Conservation (phyloP, 805 yeast genomes). For the Candida palmyrensis region DNA sequence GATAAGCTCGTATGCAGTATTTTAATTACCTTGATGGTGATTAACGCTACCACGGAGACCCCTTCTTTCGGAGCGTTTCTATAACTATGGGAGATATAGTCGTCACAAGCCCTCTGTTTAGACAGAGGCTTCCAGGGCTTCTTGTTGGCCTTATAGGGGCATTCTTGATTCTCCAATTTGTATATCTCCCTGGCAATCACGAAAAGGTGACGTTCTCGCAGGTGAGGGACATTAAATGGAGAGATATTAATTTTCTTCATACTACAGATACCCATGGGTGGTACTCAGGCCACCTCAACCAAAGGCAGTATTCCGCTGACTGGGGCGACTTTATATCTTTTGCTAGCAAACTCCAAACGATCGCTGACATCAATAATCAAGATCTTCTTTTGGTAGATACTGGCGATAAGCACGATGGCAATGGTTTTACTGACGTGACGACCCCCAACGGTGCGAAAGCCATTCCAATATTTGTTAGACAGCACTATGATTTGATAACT, state of each 20-base stretch:
- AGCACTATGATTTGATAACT: slow-evolving; percentile 73
- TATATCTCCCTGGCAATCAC: slow-evolving; percentile 2
- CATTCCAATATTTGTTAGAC: slow-evolving; percentile 54
- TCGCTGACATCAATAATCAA: slow-evolving; percentile 40
- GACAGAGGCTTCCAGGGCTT: slow-evolving; percentile 1
- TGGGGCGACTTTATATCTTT: slow-evolving; percentile 92
- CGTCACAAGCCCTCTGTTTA: too few relatives aligned
- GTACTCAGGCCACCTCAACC: slow-evolving; percentile 86
- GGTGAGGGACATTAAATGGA: slow-evolving; percentile 54
- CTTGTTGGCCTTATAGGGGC: slow-evolving; percentile 1
- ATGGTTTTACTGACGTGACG: slow-evolving; percentile 82
- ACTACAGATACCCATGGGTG: slow-evolving; percentile 98
- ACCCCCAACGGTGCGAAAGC: slow-evolving; percentile 64
- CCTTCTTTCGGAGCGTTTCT: neutral
- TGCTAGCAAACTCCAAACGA: slow-evolving; percentile 41
- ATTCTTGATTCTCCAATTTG: slow-evolving; percentile 1
- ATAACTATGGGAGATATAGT: too few relatives aligned
- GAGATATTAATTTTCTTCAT: slow-evolving; percentile 78
- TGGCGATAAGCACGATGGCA: slow-evolving; percentile 94
- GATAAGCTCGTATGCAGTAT: too few relatives aligned
- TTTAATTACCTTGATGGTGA: too few relatives aligned
- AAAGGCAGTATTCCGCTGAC: slow-evolving; percentile 70
- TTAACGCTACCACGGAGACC: neutral
- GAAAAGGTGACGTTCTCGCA: slow-evolving; percentile 3
- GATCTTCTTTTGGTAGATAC: slow-evolving; percentile 79